Conservation (phyloP, 495 filamentous ascomycete species). For the Hypoxylon perforatum region DNA sequence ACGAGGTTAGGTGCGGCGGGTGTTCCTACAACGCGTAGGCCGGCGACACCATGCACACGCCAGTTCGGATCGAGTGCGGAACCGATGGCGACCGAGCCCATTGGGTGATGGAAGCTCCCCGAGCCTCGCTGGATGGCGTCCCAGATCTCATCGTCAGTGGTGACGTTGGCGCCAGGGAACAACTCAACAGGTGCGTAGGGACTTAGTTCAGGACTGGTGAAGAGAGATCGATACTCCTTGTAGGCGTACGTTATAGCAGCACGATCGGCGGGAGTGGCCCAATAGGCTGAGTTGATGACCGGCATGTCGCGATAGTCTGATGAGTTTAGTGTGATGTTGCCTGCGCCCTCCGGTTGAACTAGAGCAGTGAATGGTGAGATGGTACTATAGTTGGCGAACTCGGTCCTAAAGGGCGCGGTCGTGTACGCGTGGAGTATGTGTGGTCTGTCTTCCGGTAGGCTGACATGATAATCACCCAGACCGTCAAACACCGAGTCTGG, state of each 20-base stretch:
- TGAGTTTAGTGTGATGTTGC: slow-evolving; percentile 9
- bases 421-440: slow-evolving; percentile 18
- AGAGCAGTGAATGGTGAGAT: slow-evolving; percentile 13
- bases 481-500: slow-evolving; percentile 18
- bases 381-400: slow-evolving; percentile 4
- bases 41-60: slow-evolving; percentile 7
- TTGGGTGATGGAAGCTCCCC: slow-evolving; percentile 17
- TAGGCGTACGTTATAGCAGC: slow-evolving; percentile 19
- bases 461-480: background rate
- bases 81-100: slow-evolving; percentile 25
- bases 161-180: slow-evolving; percentile 17
- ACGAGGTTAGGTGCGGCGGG: slow-evolving; percentile 3
- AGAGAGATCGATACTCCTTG: slow-evolving; percentile 12
- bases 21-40: slow-evolving; percentile 21
- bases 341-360: slow-evolving; percentile 18
- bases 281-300: slow-evolving; percentile 24
- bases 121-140: slow-evolving; percentile 12
- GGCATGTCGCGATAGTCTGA: slow-evolving; percentile 21
- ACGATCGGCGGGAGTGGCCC: slow-evolving; percentile 12
- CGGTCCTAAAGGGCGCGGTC: slow-evolving; percentile 10
- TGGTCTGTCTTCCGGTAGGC: slow-evolving; percentile 20
- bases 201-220: background rate
- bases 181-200: background rate
- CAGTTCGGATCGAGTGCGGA: slow-evolving; percentile 17
- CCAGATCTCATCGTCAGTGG: slow-evolving; percentile 25